Conservation (phyloP, 768 basidiomycete genomes). For the Rickenella mellea region DNA sequence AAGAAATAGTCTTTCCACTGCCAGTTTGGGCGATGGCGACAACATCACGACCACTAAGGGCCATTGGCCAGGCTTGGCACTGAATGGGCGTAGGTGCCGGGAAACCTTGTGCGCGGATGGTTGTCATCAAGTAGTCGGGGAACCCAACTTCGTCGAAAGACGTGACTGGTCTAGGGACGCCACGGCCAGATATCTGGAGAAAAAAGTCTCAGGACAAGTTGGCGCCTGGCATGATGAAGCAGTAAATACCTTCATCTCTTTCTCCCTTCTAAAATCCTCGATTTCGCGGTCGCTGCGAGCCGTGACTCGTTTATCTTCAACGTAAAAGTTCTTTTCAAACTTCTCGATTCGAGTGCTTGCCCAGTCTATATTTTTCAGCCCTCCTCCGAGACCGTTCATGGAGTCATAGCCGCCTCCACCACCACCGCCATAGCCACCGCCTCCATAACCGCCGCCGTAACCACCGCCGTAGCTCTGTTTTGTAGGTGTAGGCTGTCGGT, state of each 20-base stretch:
- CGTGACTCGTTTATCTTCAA: slow-evolving; percentile 80
- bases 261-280: slow-evolving; percentile 71
- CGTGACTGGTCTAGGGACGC: slow-evolving; percentile 82
- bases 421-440: slow-evolving; percentile 42
- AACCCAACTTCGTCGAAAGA: slow-evolving; percentile 93
- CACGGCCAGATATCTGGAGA: slow-evolving; percentile 72
- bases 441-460: slow-evolving; percentile 29
- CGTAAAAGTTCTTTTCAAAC: slow-evolving; percentile 98
- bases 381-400: slow-evolving; percentile 75
- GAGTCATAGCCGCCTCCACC: slow-evolving; percentile 53
- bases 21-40: slow-evolving; percentile 98
- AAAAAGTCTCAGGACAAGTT: slow-evolving; percentile 4
- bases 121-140: slow-evolving; percentile 90
- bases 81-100: slow-evolving; percentile 88
- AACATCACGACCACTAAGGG: slow-evolving; percentile 85
- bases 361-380: slow-evolving; percentile 86
- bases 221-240: background rate
- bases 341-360: slow-evolving; percentile 54
- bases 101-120: slow-evolving; percentile 93
- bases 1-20: slow-evolving; percentile 97
- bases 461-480: too few relatives aligned
- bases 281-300: slow-evolving; percentile 76
- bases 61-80: slow-evolving; percentile 99
- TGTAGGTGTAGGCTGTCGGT: too few relatives aligned
- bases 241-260: slow-evolving; percentile 75